Evolutionary conservation across 306 rosid species (phyloP), one percentile per base, ranked within the genome.

Genomic region (Canavalia gladiata): DNA sequence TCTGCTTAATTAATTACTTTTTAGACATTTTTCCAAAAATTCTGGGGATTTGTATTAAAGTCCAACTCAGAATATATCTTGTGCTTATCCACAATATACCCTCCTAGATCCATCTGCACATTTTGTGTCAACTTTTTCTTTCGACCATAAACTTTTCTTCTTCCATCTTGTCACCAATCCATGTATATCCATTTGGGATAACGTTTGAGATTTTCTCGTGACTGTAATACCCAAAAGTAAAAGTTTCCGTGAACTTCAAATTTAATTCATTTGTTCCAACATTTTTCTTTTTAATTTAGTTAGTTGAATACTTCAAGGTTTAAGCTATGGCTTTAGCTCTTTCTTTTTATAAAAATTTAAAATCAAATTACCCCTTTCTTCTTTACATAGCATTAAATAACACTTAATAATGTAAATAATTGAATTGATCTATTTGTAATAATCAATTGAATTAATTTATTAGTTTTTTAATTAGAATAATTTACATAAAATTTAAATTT

Each of bases 51-150:
- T 46, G 1, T 28, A 68, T 74, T 66, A 54, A 58, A 56, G 1
- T 75, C 85, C 85, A 75, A 67, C 85, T 75, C 81, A 55, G 76
- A 56, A 12, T 75, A 11, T 64, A 65, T 67, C 8, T 45, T 75
- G 72, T 67, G 72, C 81, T 75, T 82, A 82, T 82, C 85, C 25
- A n/a, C 41, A 46, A 52, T 46, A 8, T 43, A 42, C 65, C 12
- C 33, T n/a, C 1, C 28, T 3, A 12, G 4, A 5, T n/a, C 9
- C 1, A 55, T 46, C 6, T 25, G 35, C 2, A 65, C 45, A 45
- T 54, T 65, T 55, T 46, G 59, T 6, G 57, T 45, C 73, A 50
- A 72, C 74, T 68, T 68, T 68, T 30, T 11, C 5, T 68, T 30
- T 68, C 3, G 0, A 43, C 72, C 72, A 28, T 67, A 67, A 67